phyloP scores from a whole-genome alignment of 495 filamentous ascomycete species.

The Daldinia decipiens region DNA sequence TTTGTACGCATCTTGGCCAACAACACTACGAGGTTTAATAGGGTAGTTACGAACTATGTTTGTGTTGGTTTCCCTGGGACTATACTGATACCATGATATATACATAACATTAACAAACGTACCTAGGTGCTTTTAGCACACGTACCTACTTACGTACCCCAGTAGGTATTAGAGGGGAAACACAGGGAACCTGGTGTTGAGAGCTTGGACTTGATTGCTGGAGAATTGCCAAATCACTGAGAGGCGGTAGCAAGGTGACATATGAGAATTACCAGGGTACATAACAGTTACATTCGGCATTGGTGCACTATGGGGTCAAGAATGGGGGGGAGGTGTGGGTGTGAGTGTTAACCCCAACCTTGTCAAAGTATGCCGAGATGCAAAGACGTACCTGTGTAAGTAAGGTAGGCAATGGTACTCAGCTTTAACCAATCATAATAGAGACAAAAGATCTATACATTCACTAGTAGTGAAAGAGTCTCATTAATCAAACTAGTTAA shows the following conservation, averaged over 20 bases:
- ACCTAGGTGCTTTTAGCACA: neutral
- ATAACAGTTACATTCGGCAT: slow-evolving; percentile 1
- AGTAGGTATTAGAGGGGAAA: too few species aligned
- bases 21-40: neutral
- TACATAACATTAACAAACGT: neutral
- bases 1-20: neutral
- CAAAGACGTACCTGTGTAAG: too few species aligned
- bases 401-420: neutral
- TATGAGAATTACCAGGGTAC: neutral
- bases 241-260: neutral
- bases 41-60: neutral
- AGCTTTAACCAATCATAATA: neutral
- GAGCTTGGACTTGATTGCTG: neutral
- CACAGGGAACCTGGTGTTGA: too few species aligned
- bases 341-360: slow-evolving; percentile 1
- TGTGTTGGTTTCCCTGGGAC: neutral
- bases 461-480: neutral
- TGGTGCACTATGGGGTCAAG: neutral
- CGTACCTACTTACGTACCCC: too few species aligned
- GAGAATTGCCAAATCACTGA: neutral
- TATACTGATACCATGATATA: neutral
- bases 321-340: neutral
- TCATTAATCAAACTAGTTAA: neutral
- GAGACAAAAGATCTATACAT: neutral
- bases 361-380: neutral